Percentiles rank a stretch among this genome's conserved stretches.
These are phyloP conservation scores for Rugosomyces carneus DNA, from an alignment of 1,284 basidiomycete species.

Conservation along the genomic window DNA sequence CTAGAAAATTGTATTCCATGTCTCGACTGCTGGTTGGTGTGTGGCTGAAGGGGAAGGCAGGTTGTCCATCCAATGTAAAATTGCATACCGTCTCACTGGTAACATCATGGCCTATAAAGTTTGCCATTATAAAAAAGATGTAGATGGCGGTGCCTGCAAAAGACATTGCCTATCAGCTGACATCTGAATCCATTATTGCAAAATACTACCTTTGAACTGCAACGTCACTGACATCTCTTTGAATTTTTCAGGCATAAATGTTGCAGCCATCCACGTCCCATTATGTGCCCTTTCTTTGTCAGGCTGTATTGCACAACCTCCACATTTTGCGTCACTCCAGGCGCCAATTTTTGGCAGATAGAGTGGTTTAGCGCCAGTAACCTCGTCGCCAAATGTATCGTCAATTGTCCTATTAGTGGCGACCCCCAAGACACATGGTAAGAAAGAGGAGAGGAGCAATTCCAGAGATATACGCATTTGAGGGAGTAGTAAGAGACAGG, in stretches of 20 bases:
- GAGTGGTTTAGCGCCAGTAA: slow-evolving; percentile 21
- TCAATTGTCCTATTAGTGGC: slow-evolving; percentile 30
- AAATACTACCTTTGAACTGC: slow-evolving; percentile 16
- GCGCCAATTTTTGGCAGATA: slow-evolving; percentile 23
- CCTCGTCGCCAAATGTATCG: slow-evolving; percentile 28
- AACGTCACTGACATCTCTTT: slow-evolving; percentile 5
- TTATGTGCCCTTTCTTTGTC: slow-evolving; percentile 17
- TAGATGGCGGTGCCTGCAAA: slow-evolving; percentile 25
- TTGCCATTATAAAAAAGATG: slow-evolving; percentile 24
- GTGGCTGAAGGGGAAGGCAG: slow-evolving; percentile 18
- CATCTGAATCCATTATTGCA: neutral
- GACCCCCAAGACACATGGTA: neutral
- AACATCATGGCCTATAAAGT: slow-evolving; percentile 15
- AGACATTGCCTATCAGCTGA: neutral
- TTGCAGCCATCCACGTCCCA: slow-evolving; percentile 29
- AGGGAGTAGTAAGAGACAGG: neutral
- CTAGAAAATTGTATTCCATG: slow-evolving; percentile 20
- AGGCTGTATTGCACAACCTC: slow-evolving; percentile 22
- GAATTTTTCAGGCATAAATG: slow-evolving; percentile 21
- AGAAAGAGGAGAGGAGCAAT: neutral
- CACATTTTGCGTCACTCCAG: slow-evolving; percentile 26
- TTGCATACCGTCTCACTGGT: slow-evolving; percentile 22
- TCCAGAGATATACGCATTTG: neutral
- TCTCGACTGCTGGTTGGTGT: slow-evolving; percentile 12
- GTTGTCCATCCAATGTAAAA: slow-evolving; percentile 23